Evolutionary conservation across 495 filamentous ascomycete species (phyloP).

Genomic region (Xylaria palmicola): DNA sequence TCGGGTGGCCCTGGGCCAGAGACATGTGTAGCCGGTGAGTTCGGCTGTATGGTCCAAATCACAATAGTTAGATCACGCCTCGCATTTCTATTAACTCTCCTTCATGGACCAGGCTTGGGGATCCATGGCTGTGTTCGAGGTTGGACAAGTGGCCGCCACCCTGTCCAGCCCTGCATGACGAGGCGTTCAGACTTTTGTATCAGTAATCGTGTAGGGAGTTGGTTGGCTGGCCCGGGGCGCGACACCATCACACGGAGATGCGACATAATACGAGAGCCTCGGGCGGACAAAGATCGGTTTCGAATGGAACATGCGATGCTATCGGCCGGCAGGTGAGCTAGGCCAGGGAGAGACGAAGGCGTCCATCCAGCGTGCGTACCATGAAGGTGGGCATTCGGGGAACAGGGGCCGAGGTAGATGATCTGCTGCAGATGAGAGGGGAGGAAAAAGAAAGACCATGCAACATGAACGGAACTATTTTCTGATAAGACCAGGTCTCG

Average conservation of each 20-base stretch:
- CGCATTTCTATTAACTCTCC: not conserved
- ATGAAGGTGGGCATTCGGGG: slow-evolving; percentile 3
- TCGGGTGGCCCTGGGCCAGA: not conserved
- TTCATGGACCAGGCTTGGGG: not conserved
- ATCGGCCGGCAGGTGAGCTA: not conserved
- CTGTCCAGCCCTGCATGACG: not conserved
- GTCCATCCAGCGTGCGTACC: not conserved
- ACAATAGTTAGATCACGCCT: not conserved
- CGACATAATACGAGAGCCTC: slow-evolving; percentile 7
- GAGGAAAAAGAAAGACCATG: slow-evolving; percentile 14
- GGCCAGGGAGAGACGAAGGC: not conserved
- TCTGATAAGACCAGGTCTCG: slow-evolving; percentile 14
- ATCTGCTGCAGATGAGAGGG: slow-evolving; percentile 7
- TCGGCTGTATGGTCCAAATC: not conserved
- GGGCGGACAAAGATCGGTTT: not conserved
- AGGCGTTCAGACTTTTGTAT: slow-evolving; percentile 16
- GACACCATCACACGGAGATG: slow-evolving; percentile 5
- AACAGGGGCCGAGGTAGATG: not conserved
- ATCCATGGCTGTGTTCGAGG: not conserved
- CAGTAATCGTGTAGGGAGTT: slow-evolving; percentile 15
- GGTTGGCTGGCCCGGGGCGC: slow-evolving; percentile 15
- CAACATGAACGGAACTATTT: slow-evolving; percentile 8
- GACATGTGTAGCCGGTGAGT: slow-evolving; percentile 3
- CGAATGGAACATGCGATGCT: not conserved
- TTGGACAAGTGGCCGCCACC: not conserved